Base-by-base conservation (phyloP, 2,329 filamentous ascomycete species). In the Diaporthe batatas region DNA sequence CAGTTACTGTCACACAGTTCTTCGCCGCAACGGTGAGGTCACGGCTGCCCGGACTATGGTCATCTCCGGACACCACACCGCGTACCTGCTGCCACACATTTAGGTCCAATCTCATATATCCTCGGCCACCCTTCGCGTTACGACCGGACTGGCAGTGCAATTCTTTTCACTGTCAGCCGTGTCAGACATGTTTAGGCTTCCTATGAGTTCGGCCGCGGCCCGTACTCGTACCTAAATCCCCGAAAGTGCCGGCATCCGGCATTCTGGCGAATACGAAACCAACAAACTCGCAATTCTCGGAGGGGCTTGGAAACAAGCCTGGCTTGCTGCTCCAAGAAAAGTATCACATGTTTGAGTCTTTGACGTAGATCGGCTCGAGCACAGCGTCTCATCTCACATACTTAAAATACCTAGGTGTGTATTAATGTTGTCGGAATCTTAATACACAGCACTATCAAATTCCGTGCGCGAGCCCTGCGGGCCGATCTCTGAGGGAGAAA, bases 261-360 rank as follows among this genome's bases (percentile, higher is more conserved):
- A n/a, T n/a, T 11, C 6, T 65, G 86, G 68, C 78, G 85, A 16
- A 83, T 91, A 74, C 86, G 84, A 78, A 85, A 6, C 77, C 80
- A 42, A 2, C 11, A 36, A 0, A 86, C 89, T 74, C 85, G 87
- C 25, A 87, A 85, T 74, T 82, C 87, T 64, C 80, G 83, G 7
- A 77, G 32, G 89, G 88, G 89, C 91, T 78, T 83, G 91, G 16
- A 88, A 89, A 1, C 39, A 42, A 16, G 12, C 6, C 39, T 87
- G 90, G 78, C 77, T 5, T 84, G n/a, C 79, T 90, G 29, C 90
- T 90, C 78, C 84, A 86, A 78, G 2, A 49, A 23, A 6, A n/a
- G n/a, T 8, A 83, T 85, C 53, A 91, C 89, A 89, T 91, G 88
- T 88, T 89, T 79, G 79, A 42, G 39, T 89, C 47, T 87, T 91